Conservation (phyloP, 2,329 filamentous ascomycete genomes). For the Phaeosphaeria sp. region DNA sequence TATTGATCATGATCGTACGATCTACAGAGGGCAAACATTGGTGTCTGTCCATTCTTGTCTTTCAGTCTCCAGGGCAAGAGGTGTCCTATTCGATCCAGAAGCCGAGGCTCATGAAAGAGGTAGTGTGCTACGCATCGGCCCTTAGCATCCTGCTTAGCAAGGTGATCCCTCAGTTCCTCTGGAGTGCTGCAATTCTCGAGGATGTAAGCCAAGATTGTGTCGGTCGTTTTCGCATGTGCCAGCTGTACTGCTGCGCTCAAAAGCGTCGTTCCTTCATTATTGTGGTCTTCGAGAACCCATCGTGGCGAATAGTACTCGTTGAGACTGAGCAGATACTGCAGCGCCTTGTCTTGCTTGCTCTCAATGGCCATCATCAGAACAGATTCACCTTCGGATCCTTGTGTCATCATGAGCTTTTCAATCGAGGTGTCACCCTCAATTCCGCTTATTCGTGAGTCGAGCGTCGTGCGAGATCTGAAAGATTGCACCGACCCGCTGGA, state of each 20-base stretch:
- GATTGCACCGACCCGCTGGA: conserved; percentile 87
- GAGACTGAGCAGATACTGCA: conserved; percentile 81
- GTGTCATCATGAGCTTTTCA: conserved; percentile 76
- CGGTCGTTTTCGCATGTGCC: conserved; percentile 75
- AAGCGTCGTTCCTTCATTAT: conserved; percentile 88
- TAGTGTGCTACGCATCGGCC: conserved; percentile 95
- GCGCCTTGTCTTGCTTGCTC: conserved; percentile 70
- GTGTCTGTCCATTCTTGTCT: conserved; percentile 98
- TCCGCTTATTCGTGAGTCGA: conserved; percentile 67
- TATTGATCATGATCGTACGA: conserved; percentile 95
- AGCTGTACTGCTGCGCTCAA: conserved; percentile 90
- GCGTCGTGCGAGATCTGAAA: conserved; percentile 79
- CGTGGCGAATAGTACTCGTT: conserved; percentile 75
- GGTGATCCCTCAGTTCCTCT: conserved; percentile 68
- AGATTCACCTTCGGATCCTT: conserved; percentile 77
- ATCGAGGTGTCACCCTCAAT: conserved; percentile 88
- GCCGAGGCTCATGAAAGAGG: conserved; percentile 84
- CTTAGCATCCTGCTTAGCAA: conserved; percentile 79
- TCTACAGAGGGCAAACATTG: conserved; percentile 90
- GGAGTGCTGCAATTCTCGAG: conserved; percentile 61
- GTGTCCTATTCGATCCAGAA: conserved; percentile 79
- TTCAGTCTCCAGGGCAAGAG: conserved; percentile 87
- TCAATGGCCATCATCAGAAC: conserved; percentile 67
- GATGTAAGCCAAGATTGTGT: conserved; percentile 76
- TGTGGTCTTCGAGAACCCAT: conserved; percentile 80